Evolutionary conservation across 345 rosid species (phyloP).

Genomic region (Camelina neglecta): DNA sequence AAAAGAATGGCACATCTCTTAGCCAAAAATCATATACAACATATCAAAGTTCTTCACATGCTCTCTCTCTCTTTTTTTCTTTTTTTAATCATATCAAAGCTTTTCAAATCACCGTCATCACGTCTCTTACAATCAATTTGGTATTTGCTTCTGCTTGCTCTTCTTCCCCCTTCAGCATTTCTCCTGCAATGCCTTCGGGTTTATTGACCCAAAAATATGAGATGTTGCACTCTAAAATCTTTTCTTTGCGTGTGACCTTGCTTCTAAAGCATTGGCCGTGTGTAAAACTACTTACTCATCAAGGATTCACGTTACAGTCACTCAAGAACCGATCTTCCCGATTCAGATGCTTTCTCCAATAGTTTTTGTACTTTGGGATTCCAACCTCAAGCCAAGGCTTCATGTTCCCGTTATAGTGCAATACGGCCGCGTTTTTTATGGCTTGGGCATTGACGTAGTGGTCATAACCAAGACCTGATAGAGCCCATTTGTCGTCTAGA

Average conservation of each 20-base stretch:
- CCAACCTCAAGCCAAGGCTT: constrained; percentile 99
- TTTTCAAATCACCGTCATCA: constrained; percentile 30
- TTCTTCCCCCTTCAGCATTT: constrained; percentile 41
- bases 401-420: constrained; percentile 97
- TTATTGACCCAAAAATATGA: constrained; percentile 47
- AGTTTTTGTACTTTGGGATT: constrained; percentile 66
- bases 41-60: constrained; percentile 37
- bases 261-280: constrained; percentile 35
- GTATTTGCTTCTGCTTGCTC: constrained; percentile 33
- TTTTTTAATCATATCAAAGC: constrained; percentile 20
- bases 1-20: constrained; percentile 44
- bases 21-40: constrained; percentile 48
- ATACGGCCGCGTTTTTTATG: constrained; percentile 65
- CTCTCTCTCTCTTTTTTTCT: not conserved
- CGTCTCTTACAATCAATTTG: constrained; percentile 35
- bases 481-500: constrained; percentile 67
- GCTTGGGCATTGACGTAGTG: constrained; percentile 51
- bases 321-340: constrained; percentile 66
- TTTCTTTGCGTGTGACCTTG: constrained; percentile 33
- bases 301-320: constrained; percentile 84
- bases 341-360: constrained; percentile 78
- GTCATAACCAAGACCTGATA: constrained; percentile 89
- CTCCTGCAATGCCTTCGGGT: constrained; percentile 44
- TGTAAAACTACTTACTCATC: constrained; percentile 34
- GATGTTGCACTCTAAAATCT: constrained; percentile 36